Evolutionary conservation across 2,329 filamentous ascomycete genomes (phyloP).

Genomic region (Diaporthe destruens): DNA sequence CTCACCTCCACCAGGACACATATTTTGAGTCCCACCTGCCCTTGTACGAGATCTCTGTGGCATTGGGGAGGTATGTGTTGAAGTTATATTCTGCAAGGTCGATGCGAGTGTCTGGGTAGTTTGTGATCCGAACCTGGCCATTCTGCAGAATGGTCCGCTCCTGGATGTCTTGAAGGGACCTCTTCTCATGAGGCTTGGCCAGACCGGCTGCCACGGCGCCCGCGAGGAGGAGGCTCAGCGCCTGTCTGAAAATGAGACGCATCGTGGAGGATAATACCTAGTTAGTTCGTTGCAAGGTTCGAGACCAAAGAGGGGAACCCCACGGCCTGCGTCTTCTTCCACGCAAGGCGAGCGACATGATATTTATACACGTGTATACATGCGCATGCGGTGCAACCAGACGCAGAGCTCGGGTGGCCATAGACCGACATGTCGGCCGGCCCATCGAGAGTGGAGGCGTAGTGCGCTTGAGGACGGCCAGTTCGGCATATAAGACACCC

Average conservation of each 20-base stretch:
- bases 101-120: constrained; percentile 57
- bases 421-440: background rate
- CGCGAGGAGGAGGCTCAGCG: constrained; percentile 32
- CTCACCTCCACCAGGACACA: constrained; percentile 66
- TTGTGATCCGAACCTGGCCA: constrained; percentile 55
- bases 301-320: background rate
- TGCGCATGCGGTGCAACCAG: background rate
- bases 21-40: constrained; percentile 72
- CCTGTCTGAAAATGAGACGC: constrained; percentile 1
- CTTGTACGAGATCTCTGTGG: constrained; percentile 70
- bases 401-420: background rate
- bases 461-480: background rate
- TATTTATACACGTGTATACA: constrained; percentile 1
- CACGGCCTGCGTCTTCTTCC: background rate
- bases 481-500: background rate
- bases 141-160: constrained; percentile 55
- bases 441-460: background rate
- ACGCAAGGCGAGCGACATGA: background rate
- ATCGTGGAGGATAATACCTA: too few species aligned
- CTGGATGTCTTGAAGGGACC: constrained; percentile 18
- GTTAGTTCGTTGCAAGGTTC: background rate
- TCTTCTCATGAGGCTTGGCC: constrained; percentile 25
- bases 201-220: background rate
- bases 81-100: constrained; percentile 50
- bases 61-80: constrained; percentile 62